phyloP scores from a whole-genome alignment of 768 basidiomycete species.

The Auriscalpium orientale region DNA sequence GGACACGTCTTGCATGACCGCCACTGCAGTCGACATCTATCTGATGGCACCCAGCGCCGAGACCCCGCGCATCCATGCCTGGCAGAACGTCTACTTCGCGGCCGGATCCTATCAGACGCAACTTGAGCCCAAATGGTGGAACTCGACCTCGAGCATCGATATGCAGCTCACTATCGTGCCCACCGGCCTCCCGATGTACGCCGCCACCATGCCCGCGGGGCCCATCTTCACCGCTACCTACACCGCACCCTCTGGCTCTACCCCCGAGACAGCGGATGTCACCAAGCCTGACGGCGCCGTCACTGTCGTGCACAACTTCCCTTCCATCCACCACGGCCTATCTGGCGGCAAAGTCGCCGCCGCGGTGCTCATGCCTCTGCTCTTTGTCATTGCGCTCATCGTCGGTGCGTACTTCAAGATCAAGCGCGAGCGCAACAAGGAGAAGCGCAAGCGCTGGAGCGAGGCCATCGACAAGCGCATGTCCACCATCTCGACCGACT shows the following conservation, averaged over 20 bases:
- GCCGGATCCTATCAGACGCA: constrained; percentile 41
- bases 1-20: constrained; percentile 51
- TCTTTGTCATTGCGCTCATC: constrained; percentile 41
- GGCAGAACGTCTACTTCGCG: constrained; percentile 42
- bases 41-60: constrained; percentile 45
- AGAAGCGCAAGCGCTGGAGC: constrained; percentile 53
- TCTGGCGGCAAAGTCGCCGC: constrained; percentile 59
- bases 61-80: constrained; percentile 45
- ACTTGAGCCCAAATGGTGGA: constrained; percentile 68
- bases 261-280: constrained; percentile 36
- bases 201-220: constrained; percentile 49
- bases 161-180: constrained; percentile 59
- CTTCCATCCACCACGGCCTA: constrained; percentile 23
- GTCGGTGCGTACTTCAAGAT: constrained; percentile 44
- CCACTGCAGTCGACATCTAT: constrained; percentile 55
- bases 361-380: constrained; percentile 50
- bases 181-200: constrained; percentile 41
- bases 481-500: constrained; percentile 72
- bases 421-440: constrained; percentile 40
- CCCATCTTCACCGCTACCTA: constrained; percentile 67
- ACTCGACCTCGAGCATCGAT: constrained; percentile 36
- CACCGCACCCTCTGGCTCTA: constrained; percentile 31
- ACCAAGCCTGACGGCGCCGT: constrained; percentile 32
- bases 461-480: constrained; percentile 73
- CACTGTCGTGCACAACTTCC: constrained; percentile 28